Evolutionary conservation across 179 eudicot species (phyloP).

Genomic region (Beta lomatogona): DNA sequence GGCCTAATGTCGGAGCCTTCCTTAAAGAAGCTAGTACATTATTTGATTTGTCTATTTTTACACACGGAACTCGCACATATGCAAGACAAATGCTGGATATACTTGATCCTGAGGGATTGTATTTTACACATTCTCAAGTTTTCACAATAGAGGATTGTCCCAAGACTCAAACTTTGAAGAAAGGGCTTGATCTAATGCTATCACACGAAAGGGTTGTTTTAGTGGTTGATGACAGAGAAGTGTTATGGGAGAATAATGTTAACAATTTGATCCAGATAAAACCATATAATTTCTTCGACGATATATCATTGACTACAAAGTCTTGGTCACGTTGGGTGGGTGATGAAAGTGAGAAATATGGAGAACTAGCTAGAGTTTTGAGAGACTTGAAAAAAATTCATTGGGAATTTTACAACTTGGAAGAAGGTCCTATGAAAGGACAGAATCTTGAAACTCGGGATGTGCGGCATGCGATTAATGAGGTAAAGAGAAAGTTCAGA

Average conservation of each 20-base stretch:
- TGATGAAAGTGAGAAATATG: slow-evolving; percentile 11
- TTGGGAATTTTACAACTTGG: neutral
- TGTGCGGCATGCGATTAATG: neutral
- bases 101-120: slow-evolving; percentile 8
- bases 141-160: neutral
- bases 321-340: neutral
- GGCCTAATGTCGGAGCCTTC: slow-evolving; percentile 6
- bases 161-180: neutral
- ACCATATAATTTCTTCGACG: slow-evolving; percentile 5
- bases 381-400: slow-evolving; percentile 16
- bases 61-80: neutral
- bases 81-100: neutral
- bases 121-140: neutral
- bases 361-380: slow-evolving; percentile 13
- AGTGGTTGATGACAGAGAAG: neutral
- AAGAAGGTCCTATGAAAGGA: neutral
- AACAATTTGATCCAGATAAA: slow-evolving; percentile 9
- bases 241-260: neutral
- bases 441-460: slow-evolving; percentile 1
- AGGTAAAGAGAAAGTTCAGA: slow-evolving; percentile 1
- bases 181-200: neutral
- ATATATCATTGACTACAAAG: neutral
- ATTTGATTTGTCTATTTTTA: slow-evolving; percentile 10
- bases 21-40: slow-evolving; percentile 6
- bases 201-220: neutral